Conservation (phyloP, 192 early-diverging fungal genomes). For the Backusella liffmaniae region DNA sequence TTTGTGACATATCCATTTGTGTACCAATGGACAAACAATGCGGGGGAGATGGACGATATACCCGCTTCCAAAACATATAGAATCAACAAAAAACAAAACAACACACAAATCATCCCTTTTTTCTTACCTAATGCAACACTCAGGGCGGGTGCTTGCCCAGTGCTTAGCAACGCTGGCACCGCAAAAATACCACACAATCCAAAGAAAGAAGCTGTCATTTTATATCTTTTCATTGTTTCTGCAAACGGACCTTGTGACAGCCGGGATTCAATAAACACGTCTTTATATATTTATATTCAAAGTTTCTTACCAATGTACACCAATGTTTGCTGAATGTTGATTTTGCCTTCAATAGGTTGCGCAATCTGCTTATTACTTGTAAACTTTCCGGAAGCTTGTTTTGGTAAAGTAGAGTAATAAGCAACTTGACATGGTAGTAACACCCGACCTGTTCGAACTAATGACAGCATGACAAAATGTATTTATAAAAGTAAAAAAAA, state of each 20-base stretch:
- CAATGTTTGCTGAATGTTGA: conserved; percentile 22
- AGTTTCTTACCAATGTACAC: conserved; percentile 32
- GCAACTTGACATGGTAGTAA: neutral
- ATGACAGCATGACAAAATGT: neutral
- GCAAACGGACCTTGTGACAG: conserved; percentile 29
- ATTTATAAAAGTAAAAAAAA: neutral
- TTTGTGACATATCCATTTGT: conserved; percentile 28
- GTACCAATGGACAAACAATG: conserved; percentile 32
- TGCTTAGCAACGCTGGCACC: conserved; percentile 31
- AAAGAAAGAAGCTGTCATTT: conserved; percentile 38
- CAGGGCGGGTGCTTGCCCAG: conserved; percentile 26
- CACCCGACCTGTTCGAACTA: neutral
- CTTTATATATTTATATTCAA: no score
- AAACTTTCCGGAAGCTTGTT: conserved; percentile 31
- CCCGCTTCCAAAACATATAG: conserved; percentile 24
- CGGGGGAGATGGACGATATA: conserved; percentile 30
- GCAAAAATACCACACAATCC: conserved; percentile 34
- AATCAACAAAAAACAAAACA: neutral
- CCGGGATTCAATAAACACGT: neutral
- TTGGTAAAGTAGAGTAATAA: conserved; percentile 21
- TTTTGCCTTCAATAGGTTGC: neutral
- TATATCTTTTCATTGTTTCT: conserved; percentile 35
- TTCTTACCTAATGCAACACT: conserved; percentile 31
- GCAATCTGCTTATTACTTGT: conserved; percentile 29
- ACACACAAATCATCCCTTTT: neutral